These are phyloP conservation scores for Mariannaea sp. DNA, from an alignment of 2,329 filamentous ascomycete species.

Conservation along the genomic window DNA sequence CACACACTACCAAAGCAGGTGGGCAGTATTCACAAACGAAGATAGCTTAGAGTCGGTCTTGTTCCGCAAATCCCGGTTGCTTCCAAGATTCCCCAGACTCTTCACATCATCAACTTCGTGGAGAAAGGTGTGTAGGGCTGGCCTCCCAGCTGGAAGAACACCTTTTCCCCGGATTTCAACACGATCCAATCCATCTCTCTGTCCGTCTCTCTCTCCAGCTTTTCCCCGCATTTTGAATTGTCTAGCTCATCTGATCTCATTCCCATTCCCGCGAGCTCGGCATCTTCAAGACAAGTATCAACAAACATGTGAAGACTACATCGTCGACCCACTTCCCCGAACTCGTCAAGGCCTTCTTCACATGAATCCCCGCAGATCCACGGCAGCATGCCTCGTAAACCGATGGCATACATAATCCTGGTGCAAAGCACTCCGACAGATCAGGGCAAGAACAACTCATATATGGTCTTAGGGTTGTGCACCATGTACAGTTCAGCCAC, in stretches of 20 bases:
- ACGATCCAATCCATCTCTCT: constrained; percentile 1
- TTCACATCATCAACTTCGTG: neutral
- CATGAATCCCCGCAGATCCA: neutral
- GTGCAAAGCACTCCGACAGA: neutral
- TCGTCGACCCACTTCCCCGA: constrained; percentile 6
- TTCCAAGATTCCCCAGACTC: neutral
- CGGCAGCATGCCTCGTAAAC: neutral
- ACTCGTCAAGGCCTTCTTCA: neutral
- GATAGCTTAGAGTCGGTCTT: neutral
- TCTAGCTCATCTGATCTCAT: neutral
- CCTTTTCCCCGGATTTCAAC: constrained; percentile 1
- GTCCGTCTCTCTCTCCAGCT: constrained; percentile 1
- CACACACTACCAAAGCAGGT: too few species aligned
- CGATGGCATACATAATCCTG: neutral
- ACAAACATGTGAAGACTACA: constrained; percentile 3
- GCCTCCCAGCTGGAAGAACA: neutral
- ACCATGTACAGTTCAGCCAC: neutral
- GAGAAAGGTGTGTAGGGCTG: neutral
- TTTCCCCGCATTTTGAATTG: constrained; percentile 16
- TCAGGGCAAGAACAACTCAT: neutral
- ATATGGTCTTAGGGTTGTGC: neutral
- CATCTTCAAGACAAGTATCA: neutral
- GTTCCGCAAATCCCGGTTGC: neutral
- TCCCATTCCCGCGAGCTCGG: neutral
- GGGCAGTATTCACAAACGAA: too few species aligned